Conservation (phyloP, 2,329 filamentous ascomycete species). For the Chrysosporium queenslandicum region DNA sequence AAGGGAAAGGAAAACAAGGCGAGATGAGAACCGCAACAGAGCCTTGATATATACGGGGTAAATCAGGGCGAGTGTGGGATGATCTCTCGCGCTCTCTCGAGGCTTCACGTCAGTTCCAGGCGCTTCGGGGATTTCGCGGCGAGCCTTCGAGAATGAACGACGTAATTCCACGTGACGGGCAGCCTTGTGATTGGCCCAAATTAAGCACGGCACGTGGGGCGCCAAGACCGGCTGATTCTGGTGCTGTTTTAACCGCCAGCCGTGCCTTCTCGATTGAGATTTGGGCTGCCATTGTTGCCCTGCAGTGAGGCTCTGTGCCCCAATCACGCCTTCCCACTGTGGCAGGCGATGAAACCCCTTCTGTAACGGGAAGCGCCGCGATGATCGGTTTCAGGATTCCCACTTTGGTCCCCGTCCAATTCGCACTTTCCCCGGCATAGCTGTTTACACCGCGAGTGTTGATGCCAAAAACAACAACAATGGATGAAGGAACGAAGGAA, state of each 20-base stretch:
- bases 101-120: conserved; percentile 4
- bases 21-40: not conserved
- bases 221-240: not conserved
- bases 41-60: not conserved
- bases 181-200: not conserved
- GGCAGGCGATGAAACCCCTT: not conserved
- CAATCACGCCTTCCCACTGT: not conserved
- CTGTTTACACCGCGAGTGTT: too few relatives aligned
- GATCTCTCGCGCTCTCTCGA: too few relatives aligned
- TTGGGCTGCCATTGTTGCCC: not conserved
- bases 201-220: not conserved
- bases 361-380: not conserved
- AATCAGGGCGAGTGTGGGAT: too few relatives aligned
- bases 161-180: conserved; percentile 8
- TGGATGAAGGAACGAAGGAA: too few relatives aligned
- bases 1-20: not conserved
- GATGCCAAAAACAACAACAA: too few relatives aligned
- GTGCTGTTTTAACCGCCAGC: not conserved
- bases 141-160: conserved; percentile 5
- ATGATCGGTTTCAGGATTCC: too few relatives aligned
- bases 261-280: not conserved
- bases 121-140: conserved; percentile 6
- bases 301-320: not conserved
- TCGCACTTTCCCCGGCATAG: too few relatives aligned
- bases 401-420: too few relatives aligned